Conservation (phyloP, 352 stramenopile genomes). For the Pilasporangium apinafurcum region DNA sequence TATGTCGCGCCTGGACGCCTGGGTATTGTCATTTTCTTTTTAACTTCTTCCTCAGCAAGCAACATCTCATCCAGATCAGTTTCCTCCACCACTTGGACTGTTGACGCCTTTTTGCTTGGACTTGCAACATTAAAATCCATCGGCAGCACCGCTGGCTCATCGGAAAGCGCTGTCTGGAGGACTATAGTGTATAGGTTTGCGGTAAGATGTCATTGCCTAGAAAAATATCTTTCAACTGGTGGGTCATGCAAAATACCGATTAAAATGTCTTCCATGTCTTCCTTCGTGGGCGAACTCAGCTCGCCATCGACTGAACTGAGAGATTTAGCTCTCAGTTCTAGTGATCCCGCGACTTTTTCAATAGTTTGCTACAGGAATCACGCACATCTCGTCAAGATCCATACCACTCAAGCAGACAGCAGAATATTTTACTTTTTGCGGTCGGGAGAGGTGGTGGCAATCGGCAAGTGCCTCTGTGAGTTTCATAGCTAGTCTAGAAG, state of each 20-base stretch:
- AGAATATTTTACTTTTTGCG: constrained; percentile 22
- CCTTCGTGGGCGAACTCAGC: constrained; percentile 39
- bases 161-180: constrained; percentile 24
- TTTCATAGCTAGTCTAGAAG: constrained; percentile 24
- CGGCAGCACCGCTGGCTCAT: constrained; percentile 36
- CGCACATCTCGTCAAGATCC: not conserved
- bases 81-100: constrained; percentile 21
- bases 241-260: constrained; percentile 17
- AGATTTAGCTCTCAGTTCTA: constrained; percentile 48
- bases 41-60: not conserved
- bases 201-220: too few species aligned
- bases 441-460: constrained; percentile 31
- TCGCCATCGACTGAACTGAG: constrained; percentile 55
- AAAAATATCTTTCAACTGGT: not conserved
- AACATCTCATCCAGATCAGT: constrained; percentile 11
- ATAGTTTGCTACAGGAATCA: constrained; percentile 11
- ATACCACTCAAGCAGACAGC: not conserved
- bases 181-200: too few species aligned
- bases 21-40: not conserved
- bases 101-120: constrained; percentile 14
- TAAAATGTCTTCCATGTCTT: constrained; percentile 61
- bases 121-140: constrained; percentile 9
- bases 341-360: constrained; percentile 28
- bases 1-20: constrained; percentile 28
- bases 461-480: constrained; percentile 26